Conservation (phyloP, 306 rosid genomes). For the Prunus salicina region DNA sequence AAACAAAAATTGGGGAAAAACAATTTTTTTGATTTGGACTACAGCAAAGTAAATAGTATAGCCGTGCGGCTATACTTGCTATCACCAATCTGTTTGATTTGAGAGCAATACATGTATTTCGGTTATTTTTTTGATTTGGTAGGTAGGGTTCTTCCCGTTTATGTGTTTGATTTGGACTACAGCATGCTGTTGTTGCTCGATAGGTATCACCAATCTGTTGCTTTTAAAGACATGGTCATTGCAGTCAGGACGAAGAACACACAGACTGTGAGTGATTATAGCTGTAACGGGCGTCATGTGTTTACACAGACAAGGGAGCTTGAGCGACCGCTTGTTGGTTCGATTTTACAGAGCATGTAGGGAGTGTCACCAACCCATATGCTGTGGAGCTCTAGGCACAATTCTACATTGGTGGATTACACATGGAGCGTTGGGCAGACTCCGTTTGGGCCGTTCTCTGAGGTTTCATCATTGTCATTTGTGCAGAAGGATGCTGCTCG, state of each 20-base stretch:
- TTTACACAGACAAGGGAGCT: slow-evolving; percentile 69
- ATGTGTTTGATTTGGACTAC: slow-evolving; percentile 80
- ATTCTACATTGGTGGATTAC: slow-evolving; percentile 79
- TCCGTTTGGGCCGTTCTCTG: slow-evolving; percentile 93
- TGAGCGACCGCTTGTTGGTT: slow-evolving; percentile 85
- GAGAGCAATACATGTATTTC: no score
- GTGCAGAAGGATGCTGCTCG: slow-evolving; percentile 94
- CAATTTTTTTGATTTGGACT: no score
- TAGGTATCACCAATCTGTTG: slow-evolving; percentile 85
- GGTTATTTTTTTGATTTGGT: no score
- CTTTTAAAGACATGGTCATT: slow-evolving; percentile 90
- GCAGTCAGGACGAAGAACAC: slow-evolving; percentile 76
- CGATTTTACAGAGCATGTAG: slow-evolving; percentile 96
- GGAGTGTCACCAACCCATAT: slow-evolving; percentile 92
- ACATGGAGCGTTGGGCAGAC: slow-evolving; percentile 98
- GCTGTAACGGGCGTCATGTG: slow-evolving; percentile 80
- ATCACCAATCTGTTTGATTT: no score
- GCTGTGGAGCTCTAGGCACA: slow-evolving; percentile 84
- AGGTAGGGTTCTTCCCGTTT: slow-evolving; percentile 75
- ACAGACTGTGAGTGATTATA: slow-evolving; percentile 81
- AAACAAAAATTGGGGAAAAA: no score
- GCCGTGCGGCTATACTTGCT: no score
- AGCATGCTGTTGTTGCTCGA: slow-evolving; percentile 55
- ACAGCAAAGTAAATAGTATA: no score
- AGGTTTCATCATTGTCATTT: slow-evolving; percentile 61